A percentile compares a stretch with the other conserved stretches of the same genome.
Evolutionary conservation across 768 basidiomycete species (phyloP).

Genomic region (Baorangia bicolor): DNA sequence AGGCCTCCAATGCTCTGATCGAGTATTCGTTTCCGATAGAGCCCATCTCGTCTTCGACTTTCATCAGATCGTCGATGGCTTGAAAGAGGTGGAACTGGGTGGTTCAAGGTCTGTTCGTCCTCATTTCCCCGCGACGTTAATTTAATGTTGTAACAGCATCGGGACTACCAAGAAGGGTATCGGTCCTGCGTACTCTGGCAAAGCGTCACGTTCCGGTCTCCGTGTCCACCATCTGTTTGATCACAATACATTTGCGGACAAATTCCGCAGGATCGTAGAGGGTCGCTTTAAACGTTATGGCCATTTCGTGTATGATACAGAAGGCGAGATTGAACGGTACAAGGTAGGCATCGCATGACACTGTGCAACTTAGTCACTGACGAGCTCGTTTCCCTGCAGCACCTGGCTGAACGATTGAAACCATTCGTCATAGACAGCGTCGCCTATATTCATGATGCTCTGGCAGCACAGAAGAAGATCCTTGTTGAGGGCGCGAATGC

Average conservation of each 20-base stretch:
- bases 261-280: conserved; percentile 95
- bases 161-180: conserved; percentile 99
- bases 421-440: conserved; percentile 92
- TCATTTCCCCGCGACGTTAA: not conserved
- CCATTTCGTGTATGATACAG: conserved; percentile 97
- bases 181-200: conserved; percentile 97
- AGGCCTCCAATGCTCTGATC: conserved; percentile 84
- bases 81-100: conserved; percentile 97
- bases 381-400: conserved; percentile 39
- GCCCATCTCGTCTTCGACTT: conserved; percentile 98
- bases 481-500: conserved; percentile 98
- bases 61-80: conserved; percentile 98
- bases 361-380: not conserved
- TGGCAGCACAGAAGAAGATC: conserved; percentile 71
- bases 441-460: conserved; percentile 77
- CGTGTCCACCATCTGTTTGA: conserved; percentile 97
- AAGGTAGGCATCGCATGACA: conserved; percentile 51
- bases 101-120: conserved; percentile 60
- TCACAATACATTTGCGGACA: conserved; percentile 75
- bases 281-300: conserved; percentile 98
- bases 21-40: conserved; percentile 92
- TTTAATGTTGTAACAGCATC: conserved; percentile 52
- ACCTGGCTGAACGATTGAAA: conserved; percentile 75
- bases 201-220: conserved; percentile 94
- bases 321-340: conserved; percentile 92